Evolutionary conservation across 2,329 filamentous ascomycete species (phyloP), one percentile per base, ranked within the genome.

Genomic region (Alternaria solani): DNA sequence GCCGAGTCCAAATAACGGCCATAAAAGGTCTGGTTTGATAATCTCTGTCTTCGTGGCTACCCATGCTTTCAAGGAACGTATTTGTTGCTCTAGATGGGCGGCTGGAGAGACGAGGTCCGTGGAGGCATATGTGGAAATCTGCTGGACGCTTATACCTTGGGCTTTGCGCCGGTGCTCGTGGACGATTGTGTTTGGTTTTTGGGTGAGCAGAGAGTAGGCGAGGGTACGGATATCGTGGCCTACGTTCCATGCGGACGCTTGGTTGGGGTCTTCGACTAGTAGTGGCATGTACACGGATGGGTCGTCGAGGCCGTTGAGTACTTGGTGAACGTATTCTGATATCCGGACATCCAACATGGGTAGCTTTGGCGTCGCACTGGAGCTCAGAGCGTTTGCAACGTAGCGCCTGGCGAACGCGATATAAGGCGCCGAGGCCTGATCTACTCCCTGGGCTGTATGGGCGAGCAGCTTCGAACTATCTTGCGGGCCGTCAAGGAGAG

Each of bases 241-340:
- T 11, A 78, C 61, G 26, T 70, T 72, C 81, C 81, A 84, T 6
- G 81, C 81, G 2, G 81, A 79, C 38, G 77, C 74, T 51, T 77
- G 73, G 12, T 73, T 70, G 0, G 81, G 74, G 57, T 84, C 81
- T 56, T 84, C 82, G 12, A 88, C 78, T 0, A 93, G 75, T 23
- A 89, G 82, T 0, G 89, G 88, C 1, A 93, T 81, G 72, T 90
- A 94, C 12, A 92, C 82, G 41, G 54, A 49, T 7, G 64, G 64
- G 1, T 65, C 59, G 2, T 75, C 62, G 67, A 61, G 51, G 5
- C 47, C 34, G 12, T 51, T 55, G 11, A 70, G 39, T 7, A 66
- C 51, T 63, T 76, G 67, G 43, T 75, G 57, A 0, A 75, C 62
- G 23, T 71, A 70, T 30, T 79, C 77, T 5, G 76, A 78, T 14